Evolutionary conservation across 305 asterid species (phyloP).

Genomic region (Fraxinus latifolia): DNA sequence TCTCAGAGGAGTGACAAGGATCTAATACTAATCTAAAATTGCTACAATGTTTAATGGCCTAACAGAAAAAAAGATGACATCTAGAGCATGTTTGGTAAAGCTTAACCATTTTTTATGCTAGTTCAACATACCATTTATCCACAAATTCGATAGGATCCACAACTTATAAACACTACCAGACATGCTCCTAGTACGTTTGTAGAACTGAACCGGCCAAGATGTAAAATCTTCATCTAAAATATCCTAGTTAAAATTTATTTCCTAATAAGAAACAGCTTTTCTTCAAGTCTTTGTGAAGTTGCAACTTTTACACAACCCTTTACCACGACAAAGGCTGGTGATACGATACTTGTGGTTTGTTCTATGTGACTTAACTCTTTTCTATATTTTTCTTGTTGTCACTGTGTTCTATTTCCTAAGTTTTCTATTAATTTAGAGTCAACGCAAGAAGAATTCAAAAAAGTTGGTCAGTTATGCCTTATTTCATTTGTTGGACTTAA

Average conservation of each 20-base stretch:
- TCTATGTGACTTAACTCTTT: neutral
- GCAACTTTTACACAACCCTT: neutral
- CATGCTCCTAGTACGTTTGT: neutral
- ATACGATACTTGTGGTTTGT: neutral
- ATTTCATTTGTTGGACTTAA: neutral
- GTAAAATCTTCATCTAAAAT: neutral
- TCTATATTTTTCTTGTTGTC: neutral
- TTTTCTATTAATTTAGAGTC: neutral
- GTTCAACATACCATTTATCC: neutral
- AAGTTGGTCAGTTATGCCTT: neutral
- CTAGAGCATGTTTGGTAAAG: neutral
- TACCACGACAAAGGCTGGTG: neutral
- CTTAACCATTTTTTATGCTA: neutral
- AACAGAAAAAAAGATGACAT: neutral
- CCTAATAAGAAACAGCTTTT: neutral
- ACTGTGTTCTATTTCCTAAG: neutral
- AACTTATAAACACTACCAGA: neutral
- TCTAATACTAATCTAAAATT: neutral
- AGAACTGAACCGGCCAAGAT: neutral
- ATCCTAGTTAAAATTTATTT: neutral
- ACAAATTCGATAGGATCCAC: neutral
- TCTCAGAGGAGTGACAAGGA: neutral
- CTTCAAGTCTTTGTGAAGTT: neutral
- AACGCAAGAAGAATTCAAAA: neutral
- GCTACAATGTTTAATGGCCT: neutral